Conservation (phyloP, 2,329 filamentous ascomycete species). For the Neurospora sp. region DNA sequence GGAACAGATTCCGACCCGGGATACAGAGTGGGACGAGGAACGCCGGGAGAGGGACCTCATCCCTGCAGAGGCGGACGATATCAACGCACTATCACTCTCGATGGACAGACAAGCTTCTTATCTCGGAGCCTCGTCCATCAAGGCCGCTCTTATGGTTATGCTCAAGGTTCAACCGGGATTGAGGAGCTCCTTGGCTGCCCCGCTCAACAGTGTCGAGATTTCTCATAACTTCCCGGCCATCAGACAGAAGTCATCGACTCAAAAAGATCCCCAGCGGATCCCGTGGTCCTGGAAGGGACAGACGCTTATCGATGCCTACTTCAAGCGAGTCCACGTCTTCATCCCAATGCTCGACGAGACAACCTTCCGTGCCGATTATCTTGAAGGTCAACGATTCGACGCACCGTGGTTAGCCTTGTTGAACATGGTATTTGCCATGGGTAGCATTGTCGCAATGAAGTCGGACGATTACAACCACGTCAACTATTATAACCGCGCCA, state of each 20-base stretch:
- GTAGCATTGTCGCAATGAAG: constrained; percentile 58
- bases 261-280: constrained; percentile 39
- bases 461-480: constrained; percentile 57
- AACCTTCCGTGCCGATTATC: constrained; percentile 55
- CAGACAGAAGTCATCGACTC: constrained; percentile 31
- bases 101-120: constrained; percentile 54
- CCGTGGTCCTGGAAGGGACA: constrained; percentile 56
- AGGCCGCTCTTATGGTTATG: constrained; percentile 65
- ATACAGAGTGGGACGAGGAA: constrained; percentile 59
- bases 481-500: constrained; percentile 58
- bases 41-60: constrained; percentile 42
- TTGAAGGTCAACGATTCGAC: constrained; percentile 52
- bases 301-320: constrained; percentile 64
- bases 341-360: constrained; percentile 65
- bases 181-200: constrained; percentile 33
- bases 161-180: constrained; percentile 42
- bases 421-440: constrained; percentile 69
- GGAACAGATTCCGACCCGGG: constrained; percentile 58
- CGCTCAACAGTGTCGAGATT: constrained; percentile 37
- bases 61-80: constrained; percentile 58
- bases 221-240: constrained; percentile 34
- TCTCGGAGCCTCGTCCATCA: constrained; percentile 64
- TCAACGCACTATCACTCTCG: constrained; percentile 55
- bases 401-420: constrained; percentile 61
- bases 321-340: constrained; percentile 61